These are phyloP conservation scores for Populus tremula DNA, from an alignment of 345 rosid genomes.

Conservation along the genomic window DNA sequence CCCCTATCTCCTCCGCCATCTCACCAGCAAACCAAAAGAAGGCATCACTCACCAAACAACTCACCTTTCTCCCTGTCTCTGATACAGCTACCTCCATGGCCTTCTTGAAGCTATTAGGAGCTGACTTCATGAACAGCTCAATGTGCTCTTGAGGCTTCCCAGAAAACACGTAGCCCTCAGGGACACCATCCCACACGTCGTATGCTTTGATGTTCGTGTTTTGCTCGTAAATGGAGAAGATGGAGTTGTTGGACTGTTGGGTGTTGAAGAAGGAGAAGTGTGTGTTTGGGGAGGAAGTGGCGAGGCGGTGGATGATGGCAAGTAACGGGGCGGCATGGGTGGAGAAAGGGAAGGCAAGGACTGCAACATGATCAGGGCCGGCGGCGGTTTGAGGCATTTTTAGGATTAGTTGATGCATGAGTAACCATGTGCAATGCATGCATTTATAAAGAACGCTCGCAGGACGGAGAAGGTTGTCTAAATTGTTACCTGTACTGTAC, in stretches of 20 bases:
- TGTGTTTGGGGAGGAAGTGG: slow-evolving; percentile 25
- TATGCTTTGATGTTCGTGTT: slow-evolving; percentile 16
- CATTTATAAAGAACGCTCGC: not conserved
- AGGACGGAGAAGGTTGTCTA: no score
- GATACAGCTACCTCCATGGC: slow-evolving; percentile 33
- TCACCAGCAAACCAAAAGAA: slow-evolving; percentile 26
- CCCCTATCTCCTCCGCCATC: slow-evolving; percentile 21
- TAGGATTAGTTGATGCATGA: no score
- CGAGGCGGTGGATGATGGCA: slow-evolving; percentile 31
- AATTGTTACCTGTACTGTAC: no score
- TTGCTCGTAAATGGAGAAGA: slow-evolving; percentile 10
- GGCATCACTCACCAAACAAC: slow-evolving; percentile 41
- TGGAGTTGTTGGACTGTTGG: slow-evolving; percentile 6
- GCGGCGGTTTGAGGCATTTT: slow-evolving; percentile 30
- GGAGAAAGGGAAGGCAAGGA: slow-evolving; percentile 45
- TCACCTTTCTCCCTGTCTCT: slow-evolving; percentile 31
- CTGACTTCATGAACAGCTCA: slow-evolving; percentile 39
- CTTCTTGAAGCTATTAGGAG: slow-evolving; percentile 26
- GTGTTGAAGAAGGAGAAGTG: slow-evolving; percentile 43
- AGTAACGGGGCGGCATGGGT: slow-evolving; percentile 41
- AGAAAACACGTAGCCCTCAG: slow-evolving; percentile 18
- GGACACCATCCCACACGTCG: slow-evolving; percentile 34
- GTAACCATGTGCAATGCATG: no score
- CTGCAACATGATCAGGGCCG: slow-evolving; percentile 35
- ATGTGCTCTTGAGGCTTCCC: slow-evolving; percentile 38